These are phyloP conservation scores for Mycena sanguinolenta DNA, from an alignment of 768 basidiomycete species.

Conservation along the genomic window DNA sequence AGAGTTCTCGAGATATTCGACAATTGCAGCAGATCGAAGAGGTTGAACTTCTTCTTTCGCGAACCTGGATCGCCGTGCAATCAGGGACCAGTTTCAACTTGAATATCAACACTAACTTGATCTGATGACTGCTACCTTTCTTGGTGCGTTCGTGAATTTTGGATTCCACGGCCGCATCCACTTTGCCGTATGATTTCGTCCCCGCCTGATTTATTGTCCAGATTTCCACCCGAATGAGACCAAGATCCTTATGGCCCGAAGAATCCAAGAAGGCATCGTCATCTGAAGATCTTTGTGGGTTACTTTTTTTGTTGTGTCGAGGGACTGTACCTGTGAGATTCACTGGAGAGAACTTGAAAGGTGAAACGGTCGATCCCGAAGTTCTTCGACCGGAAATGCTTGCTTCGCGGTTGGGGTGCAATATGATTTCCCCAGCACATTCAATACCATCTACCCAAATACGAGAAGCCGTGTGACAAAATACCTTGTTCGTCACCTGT, in stretches of 20 bases:
- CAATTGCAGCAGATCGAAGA: slow-evolving; percentile 20
- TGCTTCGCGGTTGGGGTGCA: slow-evolving; percentile 24
- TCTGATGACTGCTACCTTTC: slow-evolving; percentile 31
- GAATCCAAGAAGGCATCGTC: slow-evolving; percentile 31
- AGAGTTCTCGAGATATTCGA: slow-evolving; percentile 25
- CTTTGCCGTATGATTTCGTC: slow-evolving; percentile 8
- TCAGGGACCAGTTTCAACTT: background rate
- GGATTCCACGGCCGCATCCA: slow-evolving; percentile 5
- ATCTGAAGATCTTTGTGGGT: slow-evolving; percentile 7
- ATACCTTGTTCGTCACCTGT: slow-evolving; percentile 28
- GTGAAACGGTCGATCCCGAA: slow-evolving; percentile 12
- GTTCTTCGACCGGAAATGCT: slow-evolving; percentile 22
- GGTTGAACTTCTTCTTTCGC: background rate
- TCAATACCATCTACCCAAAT: slow-evolving; percentile 35
- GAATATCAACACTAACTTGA: slow-evolving; percentile 15
- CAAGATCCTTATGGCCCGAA: slow-evolving; percentile 20
- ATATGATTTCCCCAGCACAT: slow-evolving; percentile 31
- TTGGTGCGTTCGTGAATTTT: slow-evolving; percentile 35
- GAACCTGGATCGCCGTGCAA: slow-evolving; percentile 19
- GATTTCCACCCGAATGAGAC: slow-evolving; percentile 27
- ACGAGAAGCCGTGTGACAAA: slow-evolving; percentile 28
- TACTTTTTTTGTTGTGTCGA: background rate
- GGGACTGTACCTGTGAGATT: slow-evolving; percentile 27
- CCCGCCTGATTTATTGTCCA: slow-evolving; percentile 32
- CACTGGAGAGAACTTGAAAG: slow-evolving; percentile 28